A percentile compares a stretch with the other conserved stretches of the same genome.
Conservation (phyloP, 2,329 filamentous ascomycete species). For the Fusarium tricinctum region DNA sequence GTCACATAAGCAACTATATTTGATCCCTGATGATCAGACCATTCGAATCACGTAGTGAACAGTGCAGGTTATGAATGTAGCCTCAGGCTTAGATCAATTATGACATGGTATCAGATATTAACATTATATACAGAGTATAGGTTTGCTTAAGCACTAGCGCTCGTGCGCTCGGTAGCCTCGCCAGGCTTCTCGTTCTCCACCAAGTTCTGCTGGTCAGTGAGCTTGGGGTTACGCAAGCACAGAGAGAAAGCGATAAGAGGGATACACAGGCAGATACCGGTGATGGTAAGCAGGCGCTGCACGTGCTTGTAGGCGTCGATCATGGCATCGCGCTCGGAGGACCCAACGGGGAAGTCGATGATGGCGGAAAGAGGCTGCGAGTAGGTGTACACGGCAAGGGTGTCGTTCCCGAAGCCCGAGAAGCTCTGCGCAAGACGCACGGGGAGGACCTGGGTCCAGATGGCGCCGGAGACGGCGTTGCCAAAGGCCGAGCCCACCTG, state of each 20-base stretch:
- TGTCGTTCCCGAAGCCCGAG: slow-evolving; percentile 53
- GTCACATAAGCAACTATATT: neutral
- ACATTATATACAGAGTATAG: slow-evolving; percentile 9
- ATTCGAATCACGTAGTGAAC: neutral
- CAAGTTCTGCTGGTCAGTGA: slow-evolving; percentile 62
- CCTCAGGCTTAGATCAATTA: slow-evolving; percentile 28
- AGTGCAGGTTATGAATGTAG: neutral
- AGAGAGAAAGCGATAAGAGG: slow-evolving; percentile 62
- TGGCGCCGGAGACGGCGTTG: slow-evolving; percentile 70
- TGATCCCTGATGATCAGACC: neutral
- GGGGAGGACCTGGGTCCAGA: slow-evolving; percentile 73
- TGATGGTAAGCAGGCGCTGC: slow-evolving; percentile 63
- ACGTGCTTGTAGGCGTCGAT: slow-evolving; percentile 62
- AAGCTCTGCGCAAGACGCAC: slow-evolving; percentile 58
- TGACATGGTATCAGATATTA: slow-evolving; percentile 14
- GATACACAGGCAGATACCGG: slow-evolving; percentile 64
- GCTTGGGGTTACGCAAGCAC: slow-evolving; percentile 60
- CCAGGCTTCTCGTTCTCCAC: slow-evolving; percentile 52
- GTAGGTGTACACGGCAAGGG: slow-evolving; percentile 56
- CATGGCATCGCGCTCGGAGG: slow-evolving; percentile 59
- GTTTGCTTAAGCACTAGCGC: slow-evolving; percentile 12
- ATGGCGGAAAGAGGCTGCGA: slow-evolving; percentile 55
- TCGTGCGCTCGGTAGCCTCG: slow-evolving; percentile 11
- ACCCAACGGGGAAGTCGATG: slow-evolving; percentile 57
- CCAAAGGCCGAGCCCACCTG: slow-evolving; percentile 73